Percentiles rank a stretch among this genome's conserved stretches.
Conservation (phyloP, 106 monocot genomes). For the Apostasia ramifera region DNA sequence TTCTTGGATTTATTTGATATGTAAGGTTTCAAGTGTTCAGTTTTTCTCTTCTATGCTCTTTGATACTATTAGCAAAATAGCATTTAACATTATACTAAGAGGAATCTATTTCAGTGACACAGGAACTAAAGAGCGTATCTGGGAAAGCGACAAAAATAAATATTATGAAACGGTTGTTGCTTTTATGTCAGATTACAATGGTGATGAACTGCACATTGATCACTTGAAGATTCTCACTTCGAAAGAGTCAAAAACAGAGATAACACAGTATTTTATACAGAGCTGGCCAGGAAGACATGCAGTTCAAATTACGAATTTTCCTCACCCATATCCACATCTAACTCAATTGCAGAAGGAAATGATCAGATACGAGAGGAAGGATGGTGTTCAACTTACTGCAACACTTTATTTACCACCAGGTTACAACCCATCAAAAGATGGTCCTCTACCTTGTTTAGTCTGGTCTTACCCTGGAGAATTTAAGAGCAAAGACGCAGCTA, state of each 20-base stretch:
- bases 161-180: slow-evolving; percentile 94
- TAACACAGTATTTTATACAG: slow-evolving; percentile 86
- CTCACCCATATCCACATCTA: slow-evolving; percentile 96
- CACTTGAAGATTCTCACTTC: slow-evolving; percentile 86
- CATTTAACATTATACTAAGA: background rate
- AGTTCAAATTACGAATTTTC: slow-evolving; percentile 84
- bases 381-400: slow-evolving; percentile 97
- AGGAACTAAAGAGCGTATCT: slow-evolving; percentile 90
- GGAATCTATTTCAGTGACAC: slow-evolving; percentile 47
- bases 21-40: slow-evolving; percentile 29
- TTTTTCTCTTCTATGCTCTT: background rate
- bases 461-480: slow-evolving; percentile 99
- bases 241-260: slow-evolving; percentile 98
- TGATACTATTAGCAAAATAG: background rate
- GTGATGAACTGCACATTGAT: slow-evolving; percentile 55
- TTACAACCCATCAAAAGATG: slow-evolving; percentile 69
- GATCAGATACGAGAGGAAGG: slow-evolving; percentile 88
- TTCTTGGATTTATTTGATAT: slow-evolving; percentile 98
- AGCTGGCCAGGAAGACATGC: slow-evolving; percentile 75
- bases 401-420: slow-evolving; percentile 92
- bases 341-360: slow-evolving; percentile 88
- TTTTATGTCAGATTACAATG: slow-evolving; percentile 79
- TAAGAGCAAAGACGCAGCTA: slow-evolving; percentile 97
- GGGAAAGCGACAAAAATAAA: slow-evolving; percentile 95
- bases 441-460: slow-evolving; percentile 80